A percentile compares a stretch with the other conserved stretches of the same genome.
Evolutionary conservation across 1,284 basidiomycete species (phyloP).

Genomic region (Inonotus hispidus): DNA sequence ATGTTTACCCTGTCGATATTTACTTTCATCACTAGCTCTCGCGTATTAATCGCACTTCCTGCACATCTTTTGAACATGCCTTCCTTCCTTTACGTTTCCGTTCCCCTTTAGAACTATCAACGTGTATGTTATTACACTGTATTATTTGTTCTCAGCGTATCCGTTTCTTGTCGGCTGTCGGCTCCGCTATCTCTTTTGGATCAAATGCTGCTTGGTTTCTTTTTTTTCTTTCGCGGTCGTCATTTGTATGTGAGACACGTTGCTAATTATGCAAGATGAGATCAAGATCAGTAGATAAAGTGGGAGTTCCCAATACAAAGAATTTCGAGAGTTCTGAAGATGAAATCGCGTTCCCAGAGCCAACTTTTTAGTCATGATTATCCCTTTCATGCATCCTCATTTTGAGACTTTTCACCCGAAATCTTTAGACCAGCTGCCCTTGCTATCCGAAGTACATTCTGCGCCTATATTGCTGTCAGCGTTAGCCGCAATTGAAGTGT

Average conservation of each 20-base stretch:
- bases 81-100: not conserved
- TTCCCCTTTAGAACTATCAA: not conserved
- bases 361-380: no score
- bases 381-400: not conserved
- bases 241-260: no score
- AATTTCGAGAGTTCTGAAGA: not conserved
- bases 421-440: slow-evolving; percentile 58
- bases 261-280: no score
- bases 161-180: not conserved
- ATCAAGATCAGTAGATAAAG: no score
- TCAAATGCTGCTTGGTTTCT: no score
- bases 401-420: slow-evolving; percentile 31
- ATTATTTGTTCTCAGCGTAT: not conserved
- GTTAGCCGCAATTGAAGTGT: no score
- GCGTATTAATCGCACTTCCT: no score
- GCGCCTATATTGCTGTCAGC: slow-evolving; percentile 41
- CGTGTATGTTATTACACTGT: not conserved
- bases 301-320: not conserved
- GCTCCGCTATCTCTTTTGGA: not conserved
- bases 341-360: no score
- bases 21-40: no score
- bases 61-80: no score
- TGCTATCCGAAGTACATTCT: slow-evolving; percentile 59
- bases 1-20: no score
- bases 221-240: no score